Conservation (phyloP, 208 protist genomes). For the Acanthamoeba polyphaga region DNA sequence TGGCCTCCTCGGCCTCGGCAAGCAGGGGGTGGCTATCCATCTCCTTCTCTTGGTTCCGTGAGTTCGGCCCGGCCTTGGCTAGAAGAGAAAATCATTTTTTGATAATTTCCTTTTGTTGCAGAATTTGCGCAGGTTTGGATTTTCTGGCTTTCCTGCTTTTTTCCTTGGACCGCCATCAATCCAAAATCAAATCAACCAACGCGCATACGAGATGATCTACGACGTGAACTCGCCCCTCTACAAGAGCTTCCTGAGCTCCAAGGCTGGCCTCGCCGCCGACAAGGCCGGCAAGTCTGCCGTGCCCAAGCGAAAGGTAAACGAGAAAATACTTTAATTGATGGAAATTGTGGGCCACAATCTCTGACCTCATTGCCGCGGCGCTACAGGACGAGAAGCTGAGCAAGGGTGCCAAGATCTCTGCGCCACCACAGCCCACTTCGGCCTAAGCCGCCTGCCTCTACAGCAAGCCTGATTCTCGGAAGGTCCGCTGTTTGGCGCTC, state of each 20-base stretch:
- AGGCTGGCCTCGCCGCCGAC: neutral
- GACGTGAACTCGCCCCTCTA: constrained; percentile 68
- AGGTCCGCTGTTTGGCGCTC: neutral
- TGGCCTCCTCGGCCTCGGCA: neutral
- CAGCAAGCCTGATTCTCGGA: neutral
- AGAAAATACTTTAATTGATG: neutral
- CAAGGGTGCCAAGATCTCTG: constrained; percentile 50
- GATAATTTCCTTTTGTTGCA: too few relatives aligned
- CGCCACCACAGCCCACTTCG: constrained; percentile 53
- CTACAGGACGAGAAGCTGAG: constrained; percentile 19
- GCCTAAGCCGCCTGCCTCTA: neutral
- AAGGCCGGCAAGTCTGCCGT: constrained; percentile 32
- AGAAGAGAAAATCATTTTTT: neutral
- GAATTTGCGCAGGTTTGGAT: too few relatives aligned
- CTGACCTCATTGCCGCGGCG: neutral
- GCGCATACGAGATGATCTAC: constrained; percentile 40
- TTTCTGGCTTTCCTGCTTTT: neutral
- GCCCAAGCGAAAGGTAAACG: neutral
- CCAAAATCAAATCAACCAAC: neutral
- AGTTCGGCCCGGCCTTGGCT: too few relatives aligned
- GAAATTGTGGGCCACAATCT: neutral
- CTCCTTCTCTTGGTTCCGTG: too few relatives aligned
- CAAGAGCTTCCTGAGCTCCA: constrained; percentile 69
- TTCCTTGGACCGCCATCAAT: neutral
- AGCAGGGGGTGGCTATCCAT: neutral